Base-by-base conservation (phyloP, 2,329 filamentous ascomycete genomes). In the Clonostachys chloroleuca region DNA sequence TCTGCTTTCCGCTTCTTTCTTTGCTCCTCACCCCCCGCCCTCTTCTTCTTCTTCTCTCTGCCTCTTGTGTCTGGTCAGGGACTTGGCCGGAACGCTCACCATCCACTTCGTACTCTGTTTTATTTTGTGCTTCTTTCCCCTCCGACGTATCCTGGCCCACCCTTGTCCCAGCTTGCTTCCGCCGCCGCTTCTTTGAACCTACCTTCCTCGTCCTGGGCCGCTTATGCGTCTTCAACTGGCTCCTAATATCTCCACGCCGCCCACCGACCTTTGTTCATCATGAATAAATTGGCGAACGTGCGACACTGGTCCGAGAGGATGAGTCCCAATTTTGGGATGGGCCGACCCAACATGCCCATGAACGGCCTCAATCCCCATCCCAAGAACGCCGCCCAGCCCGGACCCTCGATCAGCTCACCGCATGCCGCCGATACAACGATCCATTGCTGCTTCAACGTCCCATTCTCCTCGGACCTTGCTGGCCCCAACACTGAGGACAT, bases 361-460 rank as follows among this genome's bases (percentile, higher is more conserved):
- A 73, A 77, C 56, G 64, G 68, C 53, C 68, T 81, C 62, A 78
- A 77, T 59, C 72, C 77, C 52, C 80, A 83, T 53, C 73, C 77
- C 57, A 83, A 84, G 65, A 72, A 75, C 52, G 66, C 72, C 52
- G 63, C 73, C 48, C 72, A 74, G 49, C 68, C 77, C 45, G 70
- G 73, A 50, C 71, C 80, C 49, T 74, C 81, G 53, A 73, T 83
- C 62, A 77, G 84, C 58, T 84, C 87, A 55, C 82, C 86, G 49
- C 84, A 86, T 54, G 76, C 85, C 52, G 79, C 86, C 62, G 87
- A 92, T 64, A 77, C 85, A 45, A 84, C 83, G 55, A 89, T 97
- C 68, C 90, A 95, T 68, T 86, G 96, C 66, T 92, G 90, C 54
- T 97, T 99, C 83, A 97, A 96, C 65, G 87, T 99, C 43, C 94